phyloP scores from a whole-genome alignment of 768 basidiomycete genomes.

The Chalciporus piperatus region DNA sequence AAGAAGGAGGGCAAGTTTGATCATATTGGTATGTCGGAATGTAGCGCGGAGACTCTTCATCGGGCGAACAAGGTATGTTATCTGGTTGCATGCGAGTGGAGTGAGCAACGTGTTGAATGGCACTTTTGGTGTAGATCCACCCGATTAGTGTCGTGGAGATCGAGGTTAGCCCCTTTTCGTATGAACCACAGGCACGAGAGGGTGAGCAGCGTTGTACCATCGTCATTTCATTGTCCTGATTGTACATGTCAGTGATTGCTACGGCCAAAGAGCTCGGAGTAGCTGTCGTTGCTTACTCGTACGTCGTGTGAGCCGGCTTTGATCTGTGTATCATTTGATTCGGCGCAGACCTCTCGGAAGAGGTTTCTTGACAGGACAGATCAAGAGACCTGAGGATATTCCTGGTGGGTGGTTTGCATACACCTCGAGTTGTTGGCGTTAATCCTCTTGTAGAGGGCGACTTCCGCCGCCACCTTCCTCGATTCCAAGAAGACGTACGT shows the following conservation, averaged over 20 bases:
- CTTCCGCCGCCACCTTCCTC: slow-evolving; percentile 33
- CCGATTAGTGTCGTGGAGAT: slow-evolving; percentile 59
- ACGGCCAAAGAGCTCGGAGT: slow-evolving; percentile 50
- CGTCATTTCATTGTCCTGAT: too few relatives aligned
- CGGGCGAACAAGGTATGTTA: slow-evolving; percentile 17
- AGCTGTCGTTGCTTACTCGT: slow-evolving; percentile 56
- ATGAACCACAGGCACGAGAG: slow-evolving; percentile 47
- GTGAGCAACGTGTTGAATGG: too few relatives aligned
- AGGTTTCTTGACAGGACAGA: slow-evolving; percentile 46
- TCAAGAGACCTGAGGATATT: slow-evolving; percentile 36
- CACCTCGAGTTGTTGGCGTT: background rate
- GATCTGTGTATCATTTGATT: too few relatives aligned
- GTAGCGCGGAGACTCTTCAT: slow-evolving; percentile 45
- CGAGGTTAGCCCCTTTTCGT: slow-evolving; percentile 58
- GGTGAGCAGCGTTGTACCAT: slow-evolving; percentile 14
- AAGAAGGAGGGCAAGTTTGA: slow-evolving; percentile 33
- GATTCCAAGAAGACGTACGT: slow-evolving; percentile 41
- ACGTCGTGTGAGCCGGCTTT: slow-evolving; percentile 11
- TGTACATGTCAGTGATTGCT: slow-evolving; percentile 38
- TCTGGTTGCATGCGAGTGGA: too few relatives aligned
- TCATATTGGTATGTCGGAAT: slow-evolving; percentile 57
- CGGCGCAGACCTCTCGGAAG: slow-evolving; percentile 43
- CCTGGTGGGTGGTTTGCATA: slow-evolving; percentile 13
- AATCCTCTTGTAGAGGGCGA: slow-evolving; percentile 35
- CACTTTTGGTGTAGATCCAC: slow-evolving; percentile 34